Evolutionary conservation across 176 grass and related monocot genomes (phyloP), one percentile per base, ranked within the genome.

Genomic region (Hordeum marinum): DNA sequence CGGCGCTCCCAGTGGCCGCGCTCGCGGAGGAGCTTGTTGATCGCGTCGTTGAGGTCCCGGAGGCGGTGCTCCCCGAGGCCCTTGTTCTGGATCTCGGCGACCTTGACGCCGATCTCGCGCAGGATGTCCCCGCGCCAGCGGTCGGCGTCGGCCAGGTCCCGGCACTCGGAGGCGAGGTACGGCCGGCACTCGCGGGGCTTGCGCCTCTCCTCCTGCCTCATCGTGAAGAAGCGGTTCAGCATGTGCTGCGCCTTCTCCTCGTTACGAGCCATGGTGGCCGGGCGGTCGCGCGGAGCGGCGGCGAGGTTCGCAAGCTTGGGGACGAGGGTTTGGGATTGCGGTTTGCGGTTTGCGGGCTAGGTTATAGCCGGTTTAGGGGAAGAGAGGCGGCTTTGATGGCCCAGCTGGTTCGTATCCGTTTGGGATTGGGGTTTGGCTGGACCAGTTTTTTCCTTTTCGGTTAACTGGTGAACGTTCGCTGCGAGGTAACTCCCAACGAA

Each of bases 121-220:
- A 98, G 93, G 86, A 98, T 92, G 88, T 98, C 89, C 18, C 89
- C 90, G 13, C 93, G 91, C 96, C 96, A 98, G 6, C 86, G 85
- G 77, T 95, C 87, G 48, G 96, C 96, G 12, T 95, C 91, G 34
- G 93, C 91, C 61, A 98, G 96, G 86, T 98, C 93, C 27, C 96
- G 93, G 86, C 96, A 98, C 85, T 98, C 88, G 39, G 93, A 89
- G 45, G 96, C 96, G 62, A 98, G 89, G 93, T 84, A 98, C 5
- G 96, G 96, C 37, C 93, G 91, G n/a, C 96, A 93, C 86, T 98
- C 96, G 52, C 90, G 89, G 37, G 96, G 96, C 84, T 98, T 98
- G 34, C 93, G 88, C 91, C 92, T 98, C 88, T 98, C 96, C 74
- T 98, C 96, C 85, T 92, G 90, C 91, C 95, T 98, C 93, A 95